These are phyloP conservation scores for Nakazawaea ishiwadae DNA, from an alignment of 805 yeast genomes.

Conservation along the genomic window DNA sequence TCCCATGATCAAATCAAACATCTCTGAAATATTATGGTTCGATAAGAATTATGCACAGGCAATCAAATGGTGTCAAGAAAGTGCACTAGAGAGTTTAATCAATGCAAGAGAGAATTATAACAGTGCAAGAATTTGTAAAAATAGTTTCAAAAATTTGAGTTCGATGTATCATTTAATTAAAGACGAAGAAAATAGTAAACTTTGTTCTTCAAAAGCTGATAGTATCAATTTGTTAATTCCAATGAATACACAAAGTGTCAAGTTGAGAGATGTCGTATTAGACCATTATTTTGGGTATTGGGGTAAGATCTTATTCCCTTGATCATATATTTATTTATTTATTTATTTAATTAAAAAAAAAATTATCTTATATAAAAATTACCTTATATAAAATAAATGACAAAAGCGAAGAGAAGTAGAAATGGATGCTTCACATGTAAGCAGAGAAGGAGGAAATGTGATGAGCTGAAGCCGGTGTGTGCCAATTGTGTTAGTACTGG, in stretches of 20 bases:
- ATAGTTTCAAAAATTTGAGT: conserved; percentile 30
- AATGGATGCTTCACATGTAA: conserved; percentile 60
- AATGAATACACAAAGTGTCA: conserved; percentile 18
- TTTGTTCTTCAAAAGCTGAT: conserved; percentile 22
- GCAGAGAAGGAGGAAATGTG: conserved; percentile 49
- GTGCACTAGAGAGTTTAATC: conserved; percentile 28
- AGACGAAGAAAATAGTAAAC: conserved; percentile 21
- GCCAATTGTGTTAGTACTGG: conserved; percentile 41
- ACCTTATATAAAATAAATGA: too few species aligned
- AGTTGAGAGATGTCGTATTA: conserved; percentile 28
- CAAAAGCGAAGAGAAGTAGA: conserved; percentile 44
- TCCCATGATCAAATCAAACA: conserved; percentile 35
- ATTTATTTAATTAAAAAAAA: conserved; percentile 1
- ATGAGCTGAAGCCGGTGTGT: conserved; percentile 49
- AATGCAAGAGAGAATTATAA: conserved; percentile 27
- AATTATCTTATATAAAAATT: too few species aligned
- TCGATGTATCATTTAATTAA: conserved; percentile 27
- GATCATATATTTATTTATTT: conserved; percentile 1
- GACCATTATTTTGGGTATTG: conserved; percentile 29
- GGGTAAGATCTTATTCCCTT: conserved; percentile 29
- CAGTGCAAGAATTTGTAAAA: conserved; percentile 33
- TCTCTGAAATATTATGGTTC: conserved; percentile 38
- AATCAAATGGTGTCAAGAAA: conserved; percentile 35
- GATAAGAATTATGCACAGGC: conserved; percentile 28
- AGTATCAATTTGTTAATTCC: conserved; percentile 24